phyloP scores from a whole-genome alignment of 371 early-diverging fungal species.

The Mortierella sp. region DNA sequence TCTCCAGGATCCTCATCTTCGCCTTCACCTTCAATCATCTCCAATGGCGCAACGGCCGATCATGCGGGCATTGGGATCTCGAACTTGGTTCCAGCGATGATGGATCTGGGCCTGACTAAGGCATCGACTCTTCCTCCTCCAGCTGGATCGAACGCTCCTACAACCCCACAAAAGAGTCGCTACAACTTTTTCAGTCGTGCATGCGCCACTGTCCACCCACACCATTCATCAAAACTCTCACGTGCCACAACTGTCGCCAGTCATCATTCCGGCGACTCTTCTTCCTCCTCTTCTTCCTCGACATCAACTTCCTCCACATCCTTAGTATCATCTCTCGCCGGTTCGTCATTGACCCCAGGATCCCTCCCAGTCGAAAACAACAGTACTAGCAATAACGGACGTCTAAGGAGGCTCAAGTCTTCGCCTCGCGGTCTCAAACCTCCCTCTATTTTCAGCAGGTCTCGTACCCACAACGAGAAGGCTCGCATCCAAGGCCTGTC shows the following conservation, averaged over 20 bases:
- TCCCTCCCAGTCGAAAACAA: not conserved
- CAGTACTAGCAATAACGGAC: not conserved
- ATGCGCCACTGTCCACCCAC: constrained; percentile 39
- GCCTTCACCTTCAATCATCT: not conserved
- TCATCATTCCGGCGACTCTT: constrained; percentile 17
- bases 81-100: constrained; percentile 35
- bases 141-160: not conserved
- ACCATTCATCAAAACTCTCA: constrained; percentile 24
- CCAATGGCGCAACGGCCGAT: not conserved
- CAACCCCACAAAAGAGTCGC: constrained; percentile 31
- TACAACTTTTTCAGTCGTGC: constrained; percentile 50
- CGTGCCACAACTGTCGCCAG: constrained; percentile 25
- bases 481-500: not conserved
- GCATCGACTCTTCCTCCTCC: constrained; percentile 18
- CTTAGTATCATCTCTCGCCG: constrained; percentile 10
- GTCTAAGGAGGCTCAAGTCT: constrained; percentile 2
- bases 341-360: not conserved
- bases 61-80: constrained; percentile 9
- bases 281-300: constrained; percentile 17
- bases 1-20: constrained; percentile 3
- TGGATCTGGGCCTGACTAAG: constrained; percentile 31
- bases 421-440: constrained; percentile 29
- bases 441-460: constrained; percentile 18
- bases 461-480: constrained; percentile 12
- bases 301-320: constrained; percentile 16